These are phyloP conservation scores for Chytriomyces sp. DNA, from an alignment of 192 early-diverging fungal species.

Conservation along the genomic window DNA sequence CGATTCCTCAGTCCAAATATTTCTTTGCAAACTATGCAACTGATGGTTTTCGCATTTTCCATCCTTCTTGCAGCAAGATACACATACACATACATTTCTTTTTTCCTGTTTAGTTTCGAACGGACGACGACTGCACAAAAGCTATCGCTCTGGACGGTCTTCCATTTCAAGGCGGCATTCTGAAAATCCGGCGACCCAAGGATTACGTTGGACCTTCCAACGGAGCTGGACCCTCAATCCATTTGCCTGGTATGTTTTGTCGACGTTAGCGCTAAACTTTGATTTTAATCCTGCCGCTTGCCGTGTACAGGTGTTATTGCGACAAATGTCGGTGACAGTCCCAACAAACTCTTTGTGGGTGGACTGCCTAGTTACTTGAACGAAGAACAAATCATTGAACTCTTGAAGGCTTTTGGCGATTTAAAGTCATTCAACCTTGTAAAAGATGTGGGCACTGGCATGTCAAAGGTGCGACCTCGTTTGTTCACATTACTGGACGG, in stretches of 20 bases:
- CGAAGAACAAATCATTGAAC: slow-evolving; percentile 92
- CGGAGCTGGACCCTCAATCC: slow-evolving; percentile 49
- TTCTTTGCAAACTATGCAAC: not conserved
- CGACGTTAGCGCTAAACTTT: not conserved
- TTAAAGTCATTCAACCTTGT: slow-evolving; percentile 92
- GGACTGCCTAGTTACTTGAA: slow-evolving; percentile 87
- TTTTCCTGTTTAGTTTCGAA: slow-evolving; percentile 67
- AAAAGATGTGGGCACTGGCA: slow-evolving; percentile 73
- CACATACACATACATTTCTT: slow-evolving; percentile 6
- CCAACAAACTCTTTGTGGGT: slow-evolving; percentile 94
- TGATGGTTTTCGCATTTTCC: not conserved
- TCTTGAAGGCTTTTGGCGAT: slow-evolving; percentile 93
- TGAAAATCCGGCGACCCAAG: slow-evolving; percentile 94
- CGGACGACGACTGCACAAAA: slow-evolving; percentile 84
- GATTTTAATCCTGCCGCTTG: slow-evolving; percentile 17
- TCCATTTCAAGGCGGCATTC: slow-evolving; percentile 75
- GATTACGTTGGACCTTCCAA: slow-evolving; percentile 74
- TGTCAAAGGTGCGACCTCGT: slow-evolving; percentile 68
- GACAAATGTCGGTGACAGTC: slow-evolving; percentile 87
- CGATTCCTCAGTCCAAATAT: too few relatives aligned
- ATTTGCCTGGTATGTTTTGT: slow-evolving; percentile 55
- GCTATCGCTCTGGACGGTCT: slow-evolving; percentile 95
- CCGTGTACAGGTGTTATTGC: slow-evolving; percentile 69
- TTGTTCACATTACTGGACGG: not conserved
- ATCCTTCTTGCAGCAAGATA: slow-evolving; percentile 1